phyloP scores from a whole-genome alignment of 805 yeast species.

The Metschnikowia lunata region DNA sequence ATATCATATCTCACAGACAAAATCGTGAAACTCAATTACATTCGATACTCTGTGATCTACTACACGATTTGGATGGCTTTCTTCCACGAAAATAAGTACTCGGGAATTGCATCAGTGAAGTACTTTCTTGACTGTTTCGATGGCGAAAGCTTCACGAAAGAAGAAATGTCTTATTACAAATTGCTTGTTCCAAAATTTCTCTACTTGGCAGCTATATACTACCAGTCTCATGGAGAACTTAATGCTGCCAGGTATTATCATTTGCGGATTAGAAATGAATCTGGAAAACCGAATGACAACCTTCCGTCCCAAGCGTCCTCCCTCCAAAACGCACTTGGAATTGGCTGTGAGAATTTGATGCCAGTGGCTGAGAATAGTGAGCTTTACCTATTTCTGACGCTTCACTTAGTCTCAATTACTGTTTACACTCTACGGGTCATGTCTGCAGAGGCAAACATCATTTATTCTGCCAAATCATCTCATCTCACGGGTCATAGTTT shows the following conservation, averaged over 20 bases:
- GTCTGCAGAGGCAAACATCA: background rate
- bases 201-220: slow-evolving; percentile 37
- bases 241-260: slow-evolving; percentile 38
- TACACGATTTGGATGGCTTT: slow-evolving; percentile 38
- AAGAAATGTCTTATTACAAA: slow-evolving; percentile 36
- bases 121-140: slow-evolving; percentile 36
- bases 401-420: slow-evolving; percentile 20
- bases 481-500: slow-evolving; percentile 1
- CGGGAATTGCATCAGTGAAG: slow-evolving; percentile 21
- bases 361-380: slow-evolving; percentile 24
- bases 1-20: slow-evolving; percentile 8
- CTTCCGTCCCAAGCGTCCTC: background rate
- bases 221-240: slow-evolving; percentile 35
- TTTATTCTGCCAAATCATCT: background rate
- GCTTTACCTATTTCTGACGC: slow-evolving; percentile 24
- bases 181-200: slow-evolving; percentile 34
- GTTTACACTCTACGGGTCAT: background rate
- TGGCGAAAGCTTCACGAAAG: slow-evolving; percentile 31
- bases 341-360: slow-evolving; percentile 22
- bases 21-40: slow-evolving; percentile 25
- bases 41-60: slow-evolving; percentile 22
- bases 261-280: slow-evolving; percentile 25
- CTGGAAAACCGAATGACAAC: background rate
- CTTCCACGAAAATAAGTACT: slow-evolving; percentile 21
- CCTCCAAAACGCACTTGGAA: slow-evolving; percentile 17